A percentile compares a stretch with the other conserved stretches of the same genome.
These are phyloP conservation scores for Garcia nutans DNA, from an alignment of 345 rosid genomes.

Conservation along the genomic window DNA sequence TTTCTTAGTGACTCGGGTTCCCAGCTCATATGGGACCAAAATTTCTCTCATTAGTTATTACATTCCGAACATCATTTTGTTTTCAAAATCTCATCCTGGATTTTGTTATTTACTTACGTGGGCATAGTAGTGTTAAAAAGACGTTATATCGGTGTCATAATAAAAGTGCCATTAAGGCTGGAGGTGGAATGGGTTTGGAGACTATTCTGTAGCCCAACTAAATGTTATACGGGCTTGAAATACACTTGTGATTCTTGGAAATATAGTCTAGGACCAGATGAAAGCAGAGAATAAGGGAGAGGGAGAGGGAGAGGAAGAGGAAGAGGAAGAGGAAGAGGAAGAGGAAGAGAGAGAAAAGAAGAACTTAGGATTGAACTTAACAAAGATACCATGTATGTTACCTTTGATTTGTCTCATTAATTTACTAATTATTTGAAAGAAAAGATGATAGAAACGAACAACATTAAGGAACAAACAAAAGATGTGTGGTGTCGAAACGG, in stretches of 20 bases:
- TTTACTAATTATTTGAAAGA: not conserved
- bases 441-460: not conserved
- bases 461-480: not conserved
- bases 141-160: not conserved
- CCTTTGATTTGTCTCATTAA: too few species aligned
- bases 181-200: not conserved
- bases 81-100: conserved; percentile 7
- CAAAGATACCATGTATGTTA: too few species aligned
- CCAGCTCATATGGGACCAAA: conserved; percentile 4
- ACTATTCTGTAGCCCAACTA: not conserved
- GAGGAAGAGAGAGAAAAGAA: too few species aligned
- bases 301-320: too few species aligned
- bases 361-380: too few species aligned
- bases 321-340: too few species aligned
- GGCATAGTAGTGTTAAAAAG: not conserved
- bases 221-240: not conserved
- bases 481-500: not conserved
- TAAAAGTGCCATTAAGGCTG: conserved; percentile 3
- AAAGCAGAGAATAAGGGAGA: too few species aligned
- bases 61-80: not conserved
- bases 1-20: not conserved
- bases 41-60: not conserved
- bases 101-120: conserved; percentile 6
- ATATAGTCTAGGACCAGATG: too few species aligned
- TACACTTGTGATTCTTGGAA: not conserved